phyloP scores from a whole-genome alignment of 2,329 filamentous ascomycete species.

The Diaporthe longicolla region DNA sequence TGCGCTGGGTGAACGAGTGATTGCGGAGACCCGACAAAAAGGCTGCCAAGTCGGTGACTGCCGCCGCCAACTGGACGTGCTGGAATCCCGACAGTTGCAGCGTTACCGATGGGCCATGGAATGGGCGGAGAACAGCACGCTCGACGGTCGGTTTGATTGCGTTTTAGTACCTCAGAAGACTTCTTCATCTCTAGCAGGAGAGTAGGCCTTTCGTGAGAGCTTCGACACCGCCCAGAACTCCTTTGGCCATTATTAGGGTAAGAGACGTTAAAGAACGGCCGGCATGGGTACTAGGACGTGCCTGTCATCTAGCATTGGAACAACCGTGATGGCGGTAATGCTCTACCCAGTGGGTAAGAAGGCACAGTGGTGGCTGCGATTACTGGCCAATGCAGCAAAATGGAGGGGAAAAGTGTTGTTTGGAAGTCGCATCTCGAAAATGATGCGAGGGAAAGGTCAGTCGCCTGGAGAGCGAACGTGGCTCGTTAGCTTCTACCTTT shows the following conservation, averaged over 20 bases:
- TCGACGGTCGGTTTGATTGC: background rate
- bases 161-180: background rate
- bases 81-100: background rate
- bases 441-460: background rate
- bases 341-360: no score
- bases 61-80: background rate
- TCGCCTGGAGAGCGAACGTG: background rate
- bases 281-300: background rate
- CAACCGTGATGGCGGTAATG: no score
- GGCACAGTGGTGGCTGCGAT: background rate
- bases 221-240: background rate
- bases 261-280: no score
- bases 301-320: no score
- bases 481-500: background rate
- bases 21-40: no score
- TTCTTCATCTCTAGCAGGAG: background rate
- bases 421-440: background rate
- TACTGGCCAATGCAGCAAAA: background rate
- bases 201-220: no score
- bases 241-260: background rate
- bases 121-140: background rate
- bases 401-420: no score
- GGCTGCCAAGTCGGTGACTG: background rate
- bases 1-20: conserved; percentile 23
- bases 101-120: background rate